A percentile compares a stretch with the other conserved stretches of the same genome.
These are phyloP conservation scores for Epichloe gansuensis DNA, from an alignment of 2,329 filamentous ascomycete genomes.

Conservation along the genomic window DNA sequence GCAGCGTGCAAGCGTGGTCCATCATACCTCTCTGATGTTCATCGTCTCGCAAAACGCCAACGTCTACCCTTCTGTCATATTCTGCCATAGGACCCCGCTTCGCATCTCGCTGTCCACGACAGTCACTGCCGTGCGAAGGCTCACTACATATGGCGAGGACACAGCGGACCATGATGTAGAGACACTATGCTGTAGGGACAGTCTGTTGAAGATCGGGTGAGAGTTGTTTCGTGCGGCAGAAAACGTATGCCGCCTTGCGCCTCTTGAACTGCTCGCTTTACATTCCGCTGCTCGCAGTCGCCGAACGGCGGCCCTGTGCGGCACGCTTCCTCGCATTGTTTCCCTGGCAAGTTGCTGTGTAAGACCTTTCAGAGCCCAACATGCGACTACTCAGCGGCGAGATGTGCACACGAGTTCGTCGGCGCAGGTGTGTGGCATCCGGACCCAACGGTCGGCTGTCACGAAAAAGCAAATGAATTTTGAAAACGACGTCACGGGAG, in stretches of 20 bases:
- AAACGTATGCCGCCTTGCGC: slow-evolving; percentile 2
- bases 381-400: background rate
- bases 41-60: slow-evolving; percentile 69
- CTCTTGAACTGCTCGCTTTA: slow-evolving; percentile 1
- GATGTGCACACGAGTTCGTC: background rate
- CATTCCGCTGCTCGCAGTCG: slow-evolving; percentile 9
- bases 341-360: background rate
- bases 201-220: background rate
- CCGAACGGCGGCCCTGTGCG: slow-evolving; percentile 7
- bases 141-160: background rate
- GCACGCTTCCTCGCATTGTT: slow-evolving; percentile 10
- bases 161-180: background rate
- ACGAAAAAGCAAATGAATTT: background rate
- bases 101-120: slow-evolving; percentile 15
- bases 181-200: background rate
- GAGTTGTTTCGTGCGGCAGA: background rate
- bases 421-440: background rate
- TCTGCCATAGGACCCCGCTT: slow-evolving; percentile 66
- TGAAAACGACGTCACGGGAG: background rate
- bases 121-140: slow-evolving; percentile 18
- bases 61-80: slow-evolving; percentile 71
- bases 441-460: background rate
- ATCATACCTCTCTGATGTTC: slow-evolving; percentile 70
- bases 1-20: slow-evolving; percentile 8
- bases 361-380: background rate